These are phyloP conservation scores for Aspergillus thermomutatus DNA, from an alignment of 2,329 filamentous ascomycete species.

Conservation along the genomic window DNA sequence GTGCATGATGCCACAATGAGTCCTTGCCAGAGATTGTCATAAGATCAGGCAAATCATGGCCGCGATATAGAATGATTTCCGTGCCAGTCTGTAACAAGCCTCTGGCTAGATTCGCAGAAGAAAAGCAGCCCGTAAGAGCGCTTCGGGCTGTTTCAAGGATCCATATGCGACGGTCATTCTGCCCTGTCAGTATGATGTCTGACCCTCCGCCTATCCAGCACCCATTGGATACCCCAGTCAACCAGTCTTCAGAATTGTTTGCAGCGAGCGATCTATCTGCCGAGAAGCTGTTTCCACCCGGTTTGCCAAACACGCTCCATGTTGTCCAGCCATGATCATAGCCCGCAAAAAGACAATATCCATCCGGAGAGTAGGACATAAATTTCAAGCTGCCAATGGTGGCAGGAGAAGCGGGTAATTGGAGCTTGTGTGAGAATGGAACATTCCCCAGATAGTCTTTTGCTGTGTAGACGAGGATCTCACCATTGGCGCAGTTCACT, in stretches of 20 bases:
- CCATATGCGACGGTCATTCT: slow-evolving; percentile 76
- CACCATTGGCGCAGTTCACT: slow-evolving; percentile 75
- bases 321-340: slow-evolving; percentile 91
- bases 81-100: slow-evolving; percentile 86
- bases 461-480: slow-evolving; percentile 84
- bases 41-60: slow-evolving; percentile 85
- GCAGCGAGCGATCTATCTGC: slow-evolving; percentile 62
- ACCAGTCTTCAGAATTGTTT: slow-evolving; percentile 74
- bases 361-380: slow-evolving; percentile 86
- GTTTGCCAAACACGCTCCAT: slow-evolving; percentile 96
- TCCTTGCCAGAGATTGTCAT: slow-evolving; percentile 89
- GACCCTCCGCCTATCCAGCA: slow-evolving; percentile 86
- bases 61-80: slow-evolving; percentile 86
- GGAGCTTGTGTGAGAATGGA: slow-evolving; percentile 75
- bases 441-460: slow-evolving; percentile 93
- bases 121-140: slow-evolving; percentile 88
- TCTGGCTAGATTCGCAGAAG: slow-evolving; percentile 82
- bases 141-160: slow-evolving; percentile 89
- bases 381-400: slow-evolving; percentile 70
- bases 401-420: slow-evolving; percentile 62
- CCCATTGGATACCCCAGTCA: slow-evolving; percentile 72
- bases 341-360: slow-evolving; percentile 91
- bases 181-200: slow-evolving; percentile 72
- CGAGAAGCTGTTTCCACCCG: slow-evolving; percentile 78
- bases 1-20: slow-evolving; percentile 90